These are phyloP conservation scores for Boletus nobilissimus DNA, from an alignment of 1,284 basidiomycete genomes.

Conservation along the genomic window DNA sequence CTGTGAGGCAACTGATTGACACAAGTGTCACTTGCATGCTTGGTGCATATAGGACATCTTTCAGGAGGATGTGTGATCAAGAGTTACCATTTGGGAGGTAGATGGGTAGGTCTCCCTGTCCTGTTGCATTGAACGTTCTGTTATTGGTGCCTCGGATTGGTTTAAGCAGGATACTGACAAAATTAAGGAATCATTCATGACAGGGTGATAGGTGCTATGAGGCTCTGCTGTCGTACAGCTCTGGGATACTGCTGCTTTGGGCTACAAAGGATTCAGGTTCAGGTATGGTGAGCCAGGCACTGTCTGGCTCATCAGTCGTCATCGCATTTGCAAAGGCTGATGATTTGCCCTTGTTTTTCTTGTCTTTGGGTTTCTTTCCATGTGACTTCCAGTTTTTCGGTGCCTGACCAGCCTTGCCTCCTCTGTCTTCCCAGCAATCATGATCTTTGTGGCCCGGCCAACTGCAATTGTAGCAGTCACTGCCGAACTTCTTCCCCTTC, in stretches of 20 bases:
- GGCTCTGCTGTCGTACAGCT: not conserved
- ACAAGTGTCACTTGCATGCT: not conserved
- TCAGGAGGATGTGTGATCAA: not conserved
- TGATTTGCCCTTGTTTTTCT: not conserved
- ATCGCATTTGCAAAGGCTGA: not conserved
- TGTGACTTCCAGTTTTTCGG: slow-evolving; percentile 17
- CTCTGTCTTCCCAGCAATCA: slow-evolving; percentile 26
- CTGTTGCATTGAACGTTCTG: not conserved
- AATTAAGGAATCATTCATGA: not conserved
- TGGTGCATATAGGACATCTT: not conserved
- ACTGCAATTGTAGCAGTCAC: slow-evolving; percentile 16
- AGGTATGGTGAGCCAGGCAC: not conserved
- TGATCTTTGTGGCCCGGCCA: not conserved
- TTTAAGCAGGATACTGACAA: not conserved
- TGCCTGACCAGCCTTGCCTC: slow-evolving; percentile 22
- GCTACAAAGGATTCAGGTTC: not conserved
- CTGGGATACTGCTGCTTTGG: not conserved
- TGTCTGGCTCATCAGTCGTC: not conserved
- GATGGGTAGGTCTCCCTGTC: not conserved
- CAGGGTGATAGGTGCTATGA: not conserved
- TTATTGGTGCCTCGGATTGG: not conserved
- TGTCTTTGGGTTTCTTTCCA: not conserved
- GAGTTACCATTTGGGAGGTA: not conserved
- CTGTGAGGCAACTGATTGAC: not conserved
- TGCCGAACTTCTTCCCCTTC: not conserved